Evolutionary conservation across 805 yeast species (phyloP).

Genomic region (Wickerhamiella cacticola): DNA sequence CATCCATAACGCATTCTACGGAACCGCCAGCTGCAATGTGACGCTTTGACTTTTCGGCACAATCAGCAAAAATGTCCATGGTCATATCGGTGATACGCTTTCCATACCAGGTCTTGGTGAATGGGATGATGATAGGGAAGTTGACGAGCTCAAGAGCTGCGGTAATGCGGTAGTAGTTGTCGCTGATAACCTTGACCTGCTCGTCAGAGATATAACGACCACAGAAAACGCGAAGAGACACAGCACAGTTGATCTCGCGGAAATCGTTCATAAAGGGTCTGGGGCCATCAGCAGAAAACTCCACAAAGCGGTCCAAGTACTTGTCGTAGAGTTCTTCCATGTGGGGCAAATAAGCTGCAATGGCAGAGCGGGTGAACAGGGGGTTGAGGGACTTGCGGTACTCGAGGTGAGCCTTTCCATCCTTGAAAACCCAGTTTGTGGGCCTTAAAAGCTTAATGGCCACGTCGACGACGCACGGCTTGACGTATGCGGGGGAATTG

Average conservation of each 20-base stretch:
- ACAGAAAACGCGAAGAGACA: constrained; percentile 85
- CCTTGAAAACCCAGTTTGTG: constrained; percentile 93
- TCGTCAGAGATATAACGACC: constrained; percentile 90
- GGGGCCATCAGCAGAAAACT: constrained; percentile 47
- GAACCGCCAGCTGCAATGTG: constrained; percentile 65
- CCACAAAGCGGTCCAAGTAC: constrained; percentile 57
- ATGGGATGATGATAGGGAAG: constrained; percentile 93
- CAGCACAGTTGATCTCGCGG: constrained; percentile 92
- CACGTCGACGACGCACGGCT: constrained; percentile 97
- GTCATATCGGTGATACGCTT: constrained; percentile 85
- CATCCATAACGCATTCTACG: constrained; percentile 86
- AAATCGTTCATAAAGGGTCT: constrained; percentile 78
- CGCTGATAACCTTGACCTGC: constrained; percentile 79
- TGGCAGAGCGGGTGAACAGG: constrained; percentile 71
- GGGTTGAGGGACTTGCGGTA: constrained; percentile 86
- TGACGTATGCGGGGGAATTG: constrained; percentile 74
- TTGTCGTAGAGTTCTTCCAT: constrained; percentile 76
- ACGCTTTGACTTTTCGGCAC: constrained; percentile 80
- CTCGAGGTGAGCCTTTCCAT: constrained; percentile 90
- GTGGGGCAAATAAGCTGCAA: constrained; percentile 71
- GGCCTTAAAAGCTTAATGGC: constrained; percentile 91
- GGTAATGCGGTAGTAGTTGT: constrained; percentile 81
- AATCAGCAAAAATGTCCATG: constrained; percentile 77
- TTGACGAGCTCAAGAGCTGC: constrained; percentile 95
- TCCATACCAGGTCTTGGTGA: constrained; percentile 97